A percentile compares a stretch with the other conserved stretches of the same genome.
Conservation (phyloP, 1,284 basidiomycete genomes). For the Peniophora sp. region DNA sequence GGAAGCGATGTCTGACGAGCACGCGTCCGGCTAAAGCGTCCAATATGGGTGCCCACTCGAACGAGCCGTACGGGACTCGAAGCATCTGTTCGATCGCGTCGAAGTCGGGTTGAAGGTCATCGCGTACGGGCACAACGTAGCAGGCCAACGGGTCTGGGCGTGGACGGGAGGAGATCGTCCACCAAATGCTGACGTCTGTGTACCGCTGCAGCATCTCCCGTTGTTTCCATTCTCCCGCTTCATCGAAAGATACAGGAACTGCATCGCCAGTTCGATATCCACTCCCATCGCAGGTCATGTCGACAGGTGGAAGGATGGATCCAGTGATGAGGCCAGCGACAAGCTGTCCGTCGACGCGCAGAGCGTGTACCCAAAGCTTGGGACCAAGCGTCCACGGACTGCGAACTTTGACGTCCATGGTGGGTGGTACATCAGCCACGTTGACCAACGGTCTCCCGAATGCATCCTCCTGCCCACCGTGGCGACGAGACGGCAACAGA, state of each 20-base stretch:
- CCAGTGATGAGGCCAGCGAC: slow-evolving; percentile 58
- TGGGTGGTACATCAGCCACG: slow-evolving; percentile 36
- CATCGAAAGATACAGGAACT: slow-evolving; percentile 31
- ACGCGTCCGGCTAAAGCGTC: slow-evolving; percentile 37
- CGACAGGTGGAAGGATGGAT: slow-evolving; percentile 38
- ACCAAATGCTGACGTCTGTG: slow-evolving; percentile 55
- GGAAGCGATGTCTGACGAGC: slow-evolving; percentile 46
- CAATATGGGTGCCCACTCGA: slow-evolving; percentile 45
- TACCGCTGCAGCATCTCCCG: slow-evolving; percentile 50
- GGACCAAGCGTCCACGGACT: slow-evolving; percentile 59
- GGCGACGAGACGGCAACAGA: slow-evolving; percentile 50
- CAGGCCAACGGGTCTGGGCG: slow-evolving; percentile 42
- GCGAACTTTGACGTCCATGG: slow-evolving; percentile 46
- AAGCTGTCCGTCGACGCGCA: slow-evolving; percentile 40
- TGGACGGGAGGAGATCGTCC: slow-evolving; percentile 51
- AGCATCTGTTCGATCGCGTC: slow-evolving; percentile 41
- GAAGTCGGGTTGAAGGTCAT: slow-evolving; percentile 43
- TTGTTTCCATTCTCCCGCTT: slow-evolving; percentile 34
- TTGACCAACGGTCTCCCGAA: slow-evolving; percentile 38
- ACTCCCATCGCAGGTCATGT: slow-evolving; percentile 28
- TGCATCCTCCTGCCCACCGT: slow-evolving; percentile 39
- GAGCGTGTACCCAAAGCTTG: slow-evolving; percentile 51
- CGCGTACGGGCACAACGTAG: slow-evolving; percentile 46
- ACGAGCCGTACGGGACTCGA: slow-evolving; percentile 37
- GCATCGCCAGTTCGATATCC: slow-evolving; percentile 31